Evolutionary conservation across 1,139 yeast species (phyloP), one percentile per base, ranked within the genome.

Genomic region (Meyerozyma athensensis): DNA sequence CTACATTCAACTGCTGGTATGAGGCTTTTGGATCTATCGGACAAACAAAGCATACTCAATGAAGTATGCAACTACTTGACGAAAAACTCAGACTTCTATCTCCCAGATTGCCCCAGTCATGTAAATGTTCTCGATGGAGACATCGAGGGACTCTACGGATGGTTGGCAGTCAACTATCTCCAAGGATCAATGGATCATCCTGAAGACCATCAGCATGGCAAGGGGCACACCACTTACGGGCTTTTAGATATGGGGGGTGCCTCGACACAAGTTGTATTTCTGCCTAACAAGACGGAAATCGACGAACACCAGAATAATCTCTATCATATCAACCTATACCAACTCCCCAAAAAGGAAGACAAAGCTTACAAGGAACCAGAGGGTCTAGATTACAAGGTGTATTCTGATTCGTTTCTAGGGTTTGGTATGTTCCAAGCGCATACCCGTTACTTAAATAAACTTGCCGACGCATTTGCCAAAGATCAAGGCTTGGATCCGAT

Each of bases 201-300:
- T 0, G 55, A 52, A 5, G 40, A 48, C n/a, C 79, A 75, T 43
- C 60, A 66, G 30, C 79, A 74, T 46, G 78, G 79, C 2, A 68
- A 71, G 38, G 64, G 66, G 39, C 81, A 76, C 43, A 63, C 73
- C 19, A 79, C 94, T 0, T 83, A 77, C 49, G 95, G 95, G 2
- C 67, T 86, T 26, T 58, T 86, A 43, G 95, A 86, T 47, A 81
- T 86, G 89, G 95, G 95, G 4, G 95, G 95, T 0, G 94, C 94
- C 0, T 82, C 92, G 2, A 81, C 95, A 1, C 95, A 86, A 53
- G 77, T 86, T 26, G 86, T 87, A 1, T 86, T 84, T 54, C 84
- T 78, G 46, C 94, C 95, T 0, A 75, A 77, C 48, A 42, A 61
- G 14, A 66, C 81, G 0, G 86, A 81, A 44, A 62, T 67, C 10